phyloP scores from a whole-genome alignment of 2,329 filamentous ascomycete genomes.

The Periconia digitata region DNA sequence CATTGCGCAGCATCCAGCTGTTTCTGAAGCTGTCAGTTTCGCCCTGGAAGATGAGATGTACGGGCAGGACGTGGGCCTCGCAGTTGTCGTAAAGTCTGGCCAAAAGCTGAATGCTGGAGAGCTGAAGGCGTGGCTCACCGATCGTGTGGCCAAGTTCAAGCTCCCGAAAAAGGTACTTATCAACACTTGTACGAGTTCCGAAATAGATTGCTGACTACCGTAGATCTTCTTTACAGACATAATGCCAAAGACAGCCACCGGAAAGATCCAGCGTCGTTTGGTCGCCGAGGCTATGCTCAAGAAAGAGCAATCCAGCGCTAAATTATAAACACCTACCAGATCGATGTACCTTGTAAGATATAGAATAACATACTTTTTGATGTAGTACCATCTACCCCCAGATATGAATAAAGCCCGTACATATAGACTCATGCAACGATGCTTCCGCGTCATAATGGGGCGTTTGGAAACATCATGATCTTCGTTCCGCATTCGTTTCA shows the following conservation, averaged over 20 bases:
- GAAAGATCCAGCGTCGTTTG: slow-evolving; percentile 82
- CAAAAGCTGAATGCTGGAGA: slow-evolving; percentile 58
- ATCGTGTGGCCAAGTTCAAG: slow-evolving; percentile 80
- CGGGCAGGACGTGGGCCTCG: slow-evolving; percentile 78
- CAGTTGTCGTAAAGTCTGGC: slow-evolving; percentile 71
- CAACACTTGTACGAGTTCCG: background rate
- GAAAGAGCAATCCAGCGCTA: slow-evolving; percentile 59
- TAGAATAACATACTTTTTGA: background rate
- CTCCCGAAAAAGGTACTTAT: slow-evolving; percentile 74
- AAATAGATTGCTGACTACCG: slow-evolving; percentile 17
- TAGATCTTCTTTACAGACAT: slow-evolving; percentile 78
- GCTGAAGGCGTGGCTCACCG: slow-evolving; percentile 67
- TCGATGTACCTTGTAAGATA: slow-evolving; percentile 5
- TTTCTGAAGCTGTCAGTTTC: slow-evolving; percentile 81
- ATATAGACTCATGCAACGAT: background rate
- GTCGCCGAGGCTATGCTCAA: slow-evolving; percentile 86
- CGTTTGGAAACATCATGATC: background rate
- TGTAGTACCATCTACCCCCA: background rate
- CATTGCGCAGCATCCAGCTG: slow-evolving; percentile 69
- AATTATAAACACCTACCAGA: slow-evolving; percentile 45
- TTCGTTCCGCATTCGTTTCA: background rate
- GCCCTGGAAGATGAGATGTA: slow-evolving; percentile 81
- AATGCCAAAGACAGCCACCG: slow-evolving; percentile 92
- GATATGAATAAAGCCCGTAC: slow-evolving; percentile 2
- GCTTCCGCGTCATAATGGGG: background rate